Evolutionary conservation across 345 rosid species (phyloP).

Genomic region (Bruguiera parviflora): DNA sequence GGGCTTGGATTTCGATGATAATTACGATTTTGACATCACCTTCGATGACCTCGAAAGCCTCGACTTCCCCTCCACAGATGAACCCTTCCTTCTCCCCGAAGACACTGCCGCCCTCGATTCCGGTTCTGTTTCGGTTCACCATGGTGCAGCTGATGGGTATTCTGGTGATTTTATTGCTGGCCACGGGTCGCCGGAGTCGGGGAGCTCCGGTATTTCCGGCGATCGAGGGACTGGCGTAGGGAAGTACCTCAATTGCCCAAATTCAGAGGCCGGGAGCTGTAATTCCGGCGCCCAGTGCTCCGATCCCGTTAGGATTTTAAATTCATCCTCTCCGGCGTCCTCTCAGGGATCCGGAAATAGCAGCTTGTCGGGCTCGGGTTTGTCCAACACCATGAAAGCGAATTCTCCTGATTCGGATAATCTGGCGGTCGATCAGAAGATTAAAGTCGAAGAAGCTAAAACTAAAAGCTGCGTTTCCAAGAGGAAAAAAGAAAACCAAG

Average conservation of each 20-base stretch:
- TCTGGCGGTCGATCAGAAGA: conserved; percentile 4
- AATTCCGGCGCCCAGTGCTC: conserved; percentile 14
- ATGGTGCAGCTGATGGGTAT: background rate
- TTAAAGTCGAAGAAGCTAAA: background rate
- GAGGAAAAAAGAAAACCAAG: conserved; percentile 27
- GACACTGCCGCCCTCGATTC: background rate
- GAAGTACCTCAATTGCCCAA: conserved; percentile 18
- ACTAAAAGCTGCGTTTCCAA: conserved; percentile 7
- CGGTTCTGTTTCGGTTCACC: too few species aligned
- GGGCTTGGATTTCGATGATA: conserved; percentile 37
- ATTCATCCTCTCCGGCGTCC: conserved; percentile 13
- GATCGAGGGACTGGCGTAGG: conserved; percentile 10
- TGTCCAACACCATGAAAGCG: background rate
- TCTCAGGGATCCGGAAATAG: conserved; percentile 24
- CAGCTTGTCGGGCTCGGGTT: background rate
- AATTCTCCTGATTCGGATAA: conserved; percentile 9
- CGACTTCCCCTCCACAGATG: conserved; percentile 53
- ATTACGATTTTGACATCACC: conserved; percentile 58
- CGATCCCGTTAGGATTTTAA: conserved; percentile 5
- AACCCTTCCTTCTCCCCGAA: conserved; percentile 17
- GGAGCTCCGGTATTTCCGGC: background rate
- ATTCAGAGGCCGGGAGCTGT: conserved; percentile 19
- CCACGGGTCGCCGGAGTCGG: conserved; percentile 3
- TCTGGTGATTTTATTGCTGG: background rate
- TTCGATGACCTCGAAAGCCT: conserved; percentile 63